A percentile compares a stretch with the other conserved stretches of the same genome.
Evolutionary conservation across 2,329 filamentous ascomycete genomes (phyloP).

Genomic region (Alternaria sp.): DNA sequence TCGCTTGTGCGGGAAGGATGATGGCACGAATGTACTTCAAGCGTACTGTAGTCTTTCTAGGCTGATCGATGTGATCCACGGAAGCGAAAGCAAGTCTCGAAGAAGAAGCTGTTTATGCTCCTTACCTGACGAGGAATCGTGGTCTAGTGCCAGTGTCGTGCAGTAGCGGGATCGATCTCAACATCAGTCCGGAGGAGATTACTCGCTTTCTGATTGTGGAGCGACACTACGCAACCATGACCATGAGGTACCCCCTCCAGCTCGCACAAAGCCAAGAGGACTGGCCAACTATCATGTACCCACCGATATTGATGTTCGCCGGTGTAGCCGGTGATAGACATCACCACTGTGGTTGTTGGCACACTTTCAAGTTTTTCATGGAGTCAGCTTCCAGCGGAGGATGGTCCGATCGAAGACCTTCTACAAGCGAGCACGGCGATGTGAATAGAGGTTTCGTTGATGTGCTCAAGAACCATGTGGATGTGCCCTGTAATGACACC

Average conservation of each 20-base stretch:
- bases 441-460: not conserved
- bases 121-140: not conserved
- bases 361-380: slow-evolving; percentile 1
- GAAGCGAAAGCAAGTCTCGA: not conserved
- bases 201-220: not conserved
- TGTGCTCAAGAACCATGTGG: not conserved
- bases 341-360: slow-evolving; percentile 1
- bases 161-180: slow-evolving; percentile 12
- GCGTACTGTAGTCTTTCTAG: not conserved
- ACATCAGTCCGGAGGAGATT: not conserved
- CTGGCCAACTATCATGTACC: not conserved
- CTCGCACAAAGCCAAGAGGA: slow-evolving; percentile 2
- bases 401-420: not conserved
- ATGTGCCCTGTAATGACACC: not conserved
- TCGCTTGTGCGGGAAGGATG: slow-evolving; percentile 12
- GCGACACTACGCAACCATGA: slow-evolving; percentile 2
- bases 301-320: not conserved
- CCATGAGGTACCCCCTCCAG: not conserved
- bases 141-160: slow-evolving; percentile 1
- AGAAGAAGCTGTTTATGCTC: slow-evolving; percentile 2
- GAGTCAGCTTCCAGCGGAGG: slow-evolving; percentile 4
- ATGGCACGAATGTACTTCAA: slow-evolving; percentile 3
- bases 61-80: not conserved
- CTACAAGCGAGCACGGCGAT: slow-evolving; percentile 11
- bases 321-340: slow-evolving; percentile 1